Evolutionary conservation across 352 stramenopile species (phyloP).

Genomic region (Globisporangium barbulae): DNA sequence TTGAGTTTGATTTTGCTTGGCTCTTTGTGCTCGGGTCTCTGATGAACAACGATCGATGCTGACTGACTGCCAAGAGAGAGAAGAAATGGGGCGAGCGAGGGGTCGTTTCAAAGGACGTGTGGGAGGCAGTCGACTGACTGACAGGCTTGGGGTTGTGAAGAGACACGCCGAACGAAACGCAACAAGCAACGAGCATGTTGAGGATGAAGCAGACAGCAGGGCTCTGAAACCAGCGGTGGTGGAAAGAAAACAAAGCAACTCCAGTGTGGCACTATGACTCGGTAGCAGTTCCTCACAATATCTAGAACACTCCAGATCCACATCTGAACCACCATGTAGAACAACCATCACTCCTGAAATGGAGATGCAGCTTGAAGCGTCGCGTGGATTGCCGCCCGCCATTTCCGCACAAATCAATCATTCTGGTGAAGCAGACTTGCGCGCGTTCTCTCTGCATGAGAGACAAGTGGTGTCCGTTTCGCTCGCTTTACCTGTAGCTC

Average conservation of each 20-base stretch:
- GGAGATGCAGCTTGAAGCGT: too few relatives aligned
- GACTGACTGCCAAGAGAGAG: not conserved
- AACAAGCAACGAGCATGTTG: not conserved
- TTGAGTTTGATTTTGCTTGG: not conserved
- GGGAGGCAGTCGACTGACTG: not conserved
- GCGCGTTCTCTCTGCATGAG: too few relatives aligned
- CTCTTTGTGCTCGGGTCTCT: not conserved
- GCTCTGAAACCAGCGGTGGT: not conserved
- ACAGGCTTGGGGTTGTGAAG: not conserved
- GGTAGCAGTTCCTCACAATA: too few relatives aligned
- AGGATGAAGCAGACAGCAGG: not conserved
- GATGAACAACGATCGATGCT: not conserved
- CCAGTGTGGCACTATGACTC: not conserved
- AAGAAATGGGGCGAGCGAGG: not conserved
- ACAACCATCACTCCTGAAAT: too few relatives aligned
- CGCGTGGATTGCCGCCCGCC: too few relatives aligned
- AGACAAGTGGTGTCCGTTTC: too few relatives aligned
- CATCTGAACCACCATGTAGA: too few relatives aligned
- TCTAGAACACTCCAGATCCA: too few relatives aligned
- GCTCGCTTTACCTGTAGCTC: too few relatives aligned
- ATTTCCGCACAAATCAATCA: too few relatives aligned
- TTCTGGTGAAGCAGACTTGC: too few relatives aligned
- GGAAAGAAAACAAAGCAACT: not conserved
- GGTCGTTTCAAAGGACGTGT: not conserved
- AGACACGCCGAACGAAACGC: conserved; percentile 1